Evolutionary conservation across 495 filamentous ascomycete species (phyloP).

Genomic region (Xanthoparmelia taractica): DNA sequence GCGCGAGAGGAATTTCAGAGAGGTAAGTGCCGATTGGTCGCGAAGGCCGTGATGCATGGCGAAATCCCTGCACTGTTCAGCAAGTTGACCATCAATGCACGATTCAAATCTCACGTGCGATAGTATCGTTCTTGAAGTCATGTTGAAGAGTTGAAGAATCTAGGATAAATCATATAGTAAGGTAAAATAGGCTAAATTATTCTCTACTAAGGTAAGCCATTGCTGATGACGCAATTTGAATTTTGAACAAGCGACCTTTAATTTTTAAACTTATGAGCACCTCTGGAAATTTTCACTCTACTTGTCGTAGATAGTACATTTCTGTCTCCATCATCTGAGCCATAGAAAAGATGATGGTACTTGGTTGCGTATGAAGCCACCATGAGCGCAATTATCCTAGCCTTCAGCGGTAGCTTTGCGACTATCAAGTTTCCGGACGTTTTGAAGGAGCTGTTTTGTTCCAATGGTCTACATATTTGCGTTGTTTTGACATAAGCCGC

Average conservation of each 20-base stretch:
- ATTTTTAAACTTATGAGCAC: no score
- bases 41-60: conserved; percentile 30
- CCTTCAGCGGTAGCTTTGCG: conserved; percentile 70
- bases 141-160: conserved; percentile 13
- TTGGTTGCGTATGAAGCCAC: background rate
- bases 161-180: background rate
- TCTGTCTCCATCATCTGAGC: background rate
- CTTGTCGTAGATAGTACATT: background rate
- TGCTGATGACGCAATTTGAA: conserved; percentile 15
- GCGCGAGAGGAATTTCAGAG: conserved; percentile 24
- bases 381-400: conserved; percentile 44
- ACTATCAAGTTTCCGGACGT: conserved; percentile 85
- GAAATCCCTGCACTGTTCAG: conserved; percentile 31
- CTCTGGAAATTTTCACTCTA: background rate
- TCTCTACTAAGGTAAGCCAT: background rate
- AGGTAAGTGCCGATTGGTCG: conserved; percentile 15
- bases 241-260: no score
- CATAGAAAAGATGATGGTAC: background rate
- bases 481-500: conserved; percentile 69
- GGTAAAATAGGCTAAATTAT: background rate
- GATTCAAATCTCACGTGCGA: conserved; percentile 29
- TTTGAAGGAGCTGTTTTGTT: conserved; percentile 46
- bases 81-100: background rate
- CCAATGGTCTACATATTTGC: conserved; percentile 62
- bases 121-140: conserved; percentile 37